These are phyloP conservation scores for Saprolegnia diclina DNA, from an alignment of 352 stramenopile species.

Conservation along the genomic window DNA sequence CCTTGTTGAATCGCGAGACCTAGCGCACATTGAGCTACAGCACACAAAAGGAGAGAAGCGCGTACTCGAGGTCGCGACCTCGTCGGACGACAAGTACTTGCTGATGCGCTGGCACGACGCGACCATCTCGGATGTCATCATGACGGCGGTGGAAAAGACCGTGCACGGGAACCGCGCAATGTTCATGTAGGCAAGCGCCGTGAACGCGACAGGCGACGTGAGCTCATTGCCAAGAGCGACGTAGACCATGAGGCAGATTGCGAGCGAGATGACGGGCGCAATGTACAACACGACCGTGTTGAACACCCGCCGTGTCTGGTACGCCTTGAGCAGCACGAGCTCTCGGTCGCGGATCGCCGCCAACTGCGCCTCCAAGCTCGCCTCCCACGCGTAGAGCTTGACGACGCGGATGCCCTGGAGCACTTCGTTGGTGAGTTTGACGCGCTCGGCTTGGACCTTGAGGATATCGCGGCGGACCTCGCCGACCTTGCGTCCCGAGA, in stretches of 20 bases:
- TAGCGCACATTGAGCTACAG: background rate
- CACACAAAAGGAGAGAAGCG: background rate
- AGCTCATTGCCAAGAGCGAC: constrained; percentile 50
- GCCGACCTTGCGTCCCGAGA: constrained; percentile 29
- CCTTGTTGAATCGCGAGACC: background rate
- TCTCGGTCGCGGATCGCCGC: constrained; percentile 39
- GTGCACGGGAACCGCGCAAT: constrained; percentile 48
- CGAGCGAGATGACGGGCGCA: constrained; percentile 43
- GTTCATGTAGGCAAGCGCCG: constrained; percentile 51
- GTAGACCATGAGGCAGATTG: constrained; percentile 47
- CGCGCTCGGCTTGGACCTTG: constrained; percentile 49
- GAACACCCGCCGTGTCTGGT: constrained; percentile 50
- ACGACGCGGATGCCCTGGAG: constrained; percentile 86
- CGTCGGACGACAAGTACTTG: constrained; percentile 39
- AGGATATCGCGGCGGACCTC: constrained; percentile 36
- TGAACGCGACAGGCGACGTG: constrained; percentile 49
- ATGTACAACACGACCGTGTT: constrained; percentile 54
- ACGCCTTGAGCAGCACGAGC: constrained; percentile 40
- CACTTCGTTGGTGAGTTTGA: constrained; percentile 91
- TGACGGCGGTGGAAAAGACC: constrained; percentile 44
- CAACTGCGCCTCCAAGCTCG: constrained; percentile 36
- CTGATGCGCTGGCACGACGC: constrained; percentile 41
- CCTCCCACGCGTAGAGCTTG: constrained; percentile 87
- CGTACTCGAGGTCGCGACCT: constrained; percentile 29
- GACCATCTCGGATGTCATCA: constrained; percentile 40